phyloP scores from a whole-genome alignment of 2,329 filamentous ascomycete genomes.

The Aureobasidium pullulans region DNA sequence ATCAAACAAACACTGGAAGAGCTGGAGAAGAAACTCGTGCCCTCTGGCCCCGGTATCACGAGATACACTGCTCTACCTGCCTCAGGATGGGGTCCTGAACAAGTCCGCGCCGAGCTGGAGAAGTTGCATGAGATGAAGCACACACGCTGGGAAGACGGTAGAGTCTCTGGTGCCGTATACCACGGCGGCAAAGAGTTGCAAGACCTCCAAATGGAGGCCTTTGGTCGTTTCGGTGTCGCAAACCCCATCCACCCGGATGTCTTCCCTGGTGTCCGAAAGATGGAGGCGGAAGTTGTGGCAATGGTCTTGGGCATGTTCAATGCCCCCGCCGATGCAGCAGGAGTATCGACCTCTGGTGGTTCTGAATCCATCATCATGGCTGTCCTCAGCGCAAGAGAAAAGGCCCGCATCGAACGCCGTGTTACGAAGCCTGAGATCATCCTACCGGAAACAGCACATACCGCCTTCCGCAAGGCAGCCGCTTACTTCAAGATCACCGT shows the following conservation, averaged over 20 bases:
- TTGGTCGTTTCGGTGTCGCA: slow-evolving; percentile 85
- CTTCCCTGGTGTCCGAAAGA: slow-evolving; percentile 95
- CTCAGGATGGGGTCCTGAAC: slow-evolving; percentile 74
- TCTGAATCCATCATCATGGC: slow-evolving; percentile 98
- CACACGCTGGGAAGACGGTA: slow-evolving; percentile 93
- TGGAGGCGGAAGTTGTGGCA: slow-evolving; percentile 95
- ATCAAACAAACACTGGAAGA: slow-evolving; percentile 73
- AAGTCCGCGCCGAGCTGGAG: slow-evolving; percentile 70
- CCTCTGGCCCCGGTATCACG: slow-evolving; percentile 60
- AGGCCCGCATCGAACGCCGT: slow-evolving; percentile 75
- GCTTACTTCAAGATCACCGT: slow-evolving; percentile 96
- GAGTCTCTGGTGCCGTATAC: slow-evolving; percentile 91
- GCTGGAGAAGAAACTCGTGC: slow-evolving; percentile 75
- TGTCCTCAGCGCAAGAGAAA: slow-evolving; percentile 81
- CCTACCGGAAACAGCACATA: slow-evolving; percentile 87
- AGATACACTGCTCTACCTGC: slow-evolving; percentile 71
- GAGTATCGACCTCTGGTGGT: slow-evolving; percentile 84
- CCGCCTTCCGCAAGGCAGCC: slow-evolving; percentile 90
- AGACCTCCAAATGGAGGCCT: slow-evolving; percentile 83
- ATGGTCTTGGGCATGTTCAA: slow-evolving; percentile 82
- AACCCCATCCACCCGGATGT: slow-evolving; percentile 98
- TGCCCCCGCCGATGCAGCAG: slow-evolving; percentile 74
- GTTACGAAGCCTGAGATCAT: slow-evolving; percentile 96
- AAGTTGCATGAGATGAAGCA: slow-evolving; percentile 80
- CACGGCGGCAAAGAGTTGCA: slow-evolving; percentile 80